Evolutionary conservation across 441 rosid genomes (phyloP).

Genomic region (Biscutella laevigata): DNA sequence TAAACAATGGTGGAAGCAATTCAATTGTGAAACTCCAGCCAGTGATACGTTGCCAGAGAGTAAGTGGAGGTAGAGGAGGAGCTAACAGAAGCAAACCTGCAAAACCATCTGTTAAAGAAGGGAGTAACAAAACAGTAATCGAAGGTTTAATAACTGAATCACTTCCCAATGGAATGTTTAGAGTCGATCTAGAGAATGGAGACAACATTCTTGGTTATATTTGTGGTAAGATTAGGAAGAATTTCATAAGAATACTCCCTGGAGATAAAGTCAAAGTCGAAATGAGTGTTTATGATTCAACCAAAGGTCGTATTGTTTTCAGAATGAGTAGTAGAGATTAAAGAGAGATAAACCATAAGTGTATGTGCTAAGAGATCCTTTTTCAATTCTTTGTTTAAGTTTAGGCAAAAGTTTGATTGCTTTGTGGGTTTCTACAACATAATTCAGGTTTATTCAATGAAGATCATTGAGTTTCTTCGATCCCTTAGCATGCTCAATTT

Average conservation of each 20-base stretch:
- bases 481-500: too few species aligned
- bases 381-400: not conserved
- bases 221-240: slow-evolving; percentile 80
- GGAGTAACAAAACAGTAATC: slow-evolving; percentile 36
- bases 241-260: slow-evolving; percentile 67
- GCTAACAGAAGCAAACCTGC: slow-evolving; percentile 25
- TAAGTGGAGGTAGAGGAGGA: slow-evolving; percentile 28
- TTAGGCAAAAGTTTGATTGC: slow-evolving; percentile 21
- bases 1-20: slow-evolving; percentile 20
- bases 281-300: slow-evolving; percentile 71
- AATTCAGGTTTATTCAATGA: not conserved
- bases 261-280: slow-evolving; percentile 80
- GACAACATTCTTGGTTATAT: slow-evolving; percentile 70
- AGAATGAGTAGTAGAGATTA: slow-evolving; percentile 33
- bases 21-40: slow-evolving; percentile 11
- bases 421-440: too few species aligned
- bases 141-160: slow-evolving; percentile 79
- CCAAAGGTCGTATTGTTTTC: slow-evolving; percentile 73
- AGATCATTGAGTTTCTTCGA: too few species aligned
- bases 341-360: not conserved
- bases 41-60: slow-evolving; percentile 29
- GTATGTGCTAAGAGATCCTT: not conserved
- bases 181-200: slow-evolving; percentile 60
- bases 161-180: slow-evolving; percentile 82
- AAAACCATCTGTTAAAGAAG: slow-evolving; percentile 30